Percentiles rank a stretch among this genome's conserved stretches.
Conservation (phyloP, 345 rosid genomes). For the Aurinia saxatilis region DNA sequence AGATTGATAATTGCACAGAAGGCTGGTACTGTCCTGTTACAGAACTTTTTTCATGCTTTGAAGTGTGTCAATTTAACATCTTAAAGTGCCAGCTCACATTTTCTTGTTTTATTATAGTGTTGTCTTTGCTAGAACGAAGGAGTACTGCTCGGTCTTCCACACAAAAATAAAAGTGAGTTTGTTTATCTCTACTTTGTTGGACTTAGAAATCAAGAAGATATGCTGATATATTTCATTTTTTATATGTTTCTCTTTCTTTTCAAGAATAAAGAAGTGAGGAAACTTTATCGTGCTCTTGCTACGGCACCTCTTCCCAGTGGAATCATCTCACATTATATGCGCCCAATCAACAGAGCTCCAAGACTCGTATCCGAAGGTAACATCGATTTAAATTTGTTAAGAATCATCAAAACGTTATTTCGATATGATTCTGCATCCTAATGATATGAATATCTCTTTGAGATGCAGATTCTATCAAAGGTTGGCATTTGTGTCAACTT, state of each 20-base stretch:
- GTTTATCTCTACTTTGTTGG: background rate
- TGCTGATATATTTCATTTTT: background rate
- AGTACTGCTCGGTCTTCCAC: slow-evolving; percentile 79
- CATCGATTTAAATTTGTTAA: background rate
- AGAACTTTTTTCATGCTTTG: background rate
- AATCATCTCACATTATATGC: slow-evolving; percentile 81
- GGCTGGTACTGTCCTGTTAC: slow-evolving; percentile 55
- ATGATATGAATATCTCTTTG: background rate
- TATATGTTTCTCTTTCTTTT: background rate
- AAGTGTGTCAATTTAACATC: background rate
- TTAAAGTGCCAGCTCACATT: background rate
- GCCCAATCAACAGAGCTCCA: slow-evolving; percentile 78
- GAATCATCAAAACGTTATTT: background rate
- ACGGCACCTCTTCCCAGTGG: slow-evolving; percentile 73
- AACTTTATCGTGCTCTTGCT: slow-evolving; percentile 83
- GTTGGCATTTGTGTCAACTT: slow-evolving; percentile 85
- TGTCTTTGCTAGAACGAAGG: slow-evolving; percentile 70
- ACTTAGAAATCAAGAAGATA: background rate
- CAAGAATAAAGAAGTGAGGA: slow-evolving; percentile 78
- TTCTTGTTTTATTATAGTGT: slow-evolving; percentile 46
- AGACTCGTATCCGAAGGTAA: slow-evolving; percentile 80
- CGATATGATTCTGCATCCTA: background rate
- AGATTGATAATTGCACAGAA: slow-evolving; percentile 95
- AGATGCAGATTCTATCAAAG: slow-evolving; percentile 49
- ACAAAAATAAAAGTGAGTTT: slow-evolving; percentile 60